Percentiles rank a stretch among this genome's conserved stretches.
phyloP scores from a whole-genome alignment of 768 basidiomycete genomes.

The Trametes villosa region DNA sequence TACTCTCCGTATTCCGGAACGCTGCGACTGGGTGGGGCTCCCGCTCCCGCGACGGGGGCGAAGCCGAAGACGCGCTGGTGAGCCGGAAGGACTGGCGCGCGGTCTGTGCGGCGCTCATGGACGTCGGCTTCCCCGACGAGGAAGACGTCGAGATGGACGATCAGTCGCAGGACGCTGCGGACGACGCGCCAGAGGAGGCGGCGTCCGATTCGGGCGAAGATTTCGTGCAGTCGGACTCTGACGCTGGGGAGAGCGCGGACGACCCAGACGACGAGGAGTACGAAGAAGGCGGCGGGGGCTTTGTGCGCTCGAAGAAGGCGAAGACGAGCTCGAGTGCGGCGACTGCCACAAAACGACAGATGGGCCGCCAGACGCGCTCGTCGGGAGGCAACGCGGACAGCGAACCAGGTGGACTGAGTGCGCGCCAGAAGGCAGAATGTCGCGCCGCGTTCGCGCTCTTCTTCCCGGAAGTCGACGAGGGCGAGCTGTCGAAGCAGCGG shows the following conservation, averaged over 20 bases:
- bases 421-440: constrained; percentile 56
- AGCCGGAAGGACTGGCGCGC: constrained; percentile 76
- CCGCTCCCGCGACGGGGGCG: constrained; percentile 28
- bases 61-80: constrained; percentile 44
- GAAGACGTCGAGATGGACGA: constrained; percentile 36
- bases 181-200: constrained; percentile 28
- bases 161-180: constrained; percentile 33
- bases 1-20: constrained; percentile 72
- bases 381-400: neutral
- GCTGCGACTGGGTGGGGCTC: constrained; percentile 72
- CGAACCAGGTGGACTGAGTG: constrained; percentile 40
- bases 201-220: constrained; percentile 37
- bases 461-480: constrained; percentile 59
- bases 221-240: constrained; percentile 30
- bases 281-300: constrained; percentile 27
- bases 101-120: constrained; percentile 75
- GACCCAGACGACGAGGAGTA: constrained; percentile 39
- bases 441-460: constrained; percentile 71
- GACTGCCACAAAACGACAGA: constrained; percentile 4
- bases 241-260: constrained; percentile 27
- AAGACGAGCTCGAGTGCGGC: constrained; percentile 10
- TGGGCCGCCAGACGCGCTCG: neutral
- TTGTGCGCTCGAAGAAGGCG: constrained; percentile 2
- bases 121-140: constrained; percentile 30
- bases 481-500: constrained; percentile 52